Base-by-base conservation (phyloP, 2,329 filamentous ascomycete species). In the Botrytis galanthina region DNA sequence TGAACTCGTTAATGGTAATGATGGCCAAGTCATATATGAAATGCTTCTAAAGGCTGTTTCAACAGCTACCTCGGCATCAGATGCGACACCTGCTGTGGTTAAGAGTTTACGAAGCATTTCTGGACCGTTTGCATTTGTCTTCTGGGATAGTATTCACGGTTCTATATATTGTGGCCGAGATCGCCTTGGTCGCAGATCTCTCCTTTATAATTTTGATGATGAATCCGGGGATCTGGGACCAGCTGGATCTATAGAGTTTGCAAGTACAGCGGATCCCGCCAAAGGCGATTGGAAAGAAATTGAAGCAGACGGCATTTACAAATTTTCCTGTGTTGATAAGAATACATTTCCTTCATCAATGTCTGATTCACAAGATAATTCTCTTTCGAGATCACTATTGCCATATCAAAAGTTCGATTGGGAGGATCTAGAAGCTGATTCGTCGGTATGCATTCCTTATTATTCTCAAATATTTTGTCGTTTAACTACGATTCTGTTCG, bases 81-180 rank as follows among this genome's bases (percentile, higher is more conserved):
- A 75, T 48, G 74, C 66, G 75, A 79, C 63, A 76, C 78, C 78
- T 32, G 81, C 81, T 42, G 81, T 91, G 14, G 76, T 90, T 10
- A 80, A 85, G 71, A 85, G 87, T 0, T 81, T 95, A 59, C 86
- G 88, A 72, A 85, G 82, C 57, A 88, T 95, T 39, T 88, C 91
- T 74, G 96, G 96, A 0, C 95, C 96, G 0, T 98, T 96, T 83
- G 93, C 95, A 2, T 96, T 98, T 82, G 88, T 95, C 9, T 98
- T 92, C 81, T 92, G 92, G 79, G 92, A 98, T 83, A 86, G 85
- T 26, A 79, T 81, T 16, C 84, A 87, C 71, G 84, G 84, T 16
- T 87, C 87, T 60, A 76, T 98, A 22, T 97, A 91, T 82, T 98
- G 93, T 81, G 94, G 93, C 10, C 89, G 96, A 76, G 96, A 99